Percentiles rank a stretch among this genome's conserved stretches.
Evolutionary conservation across 176 grass and related monocot species (phyloP).

Genomic region (Triticum monococcum): DNA sequence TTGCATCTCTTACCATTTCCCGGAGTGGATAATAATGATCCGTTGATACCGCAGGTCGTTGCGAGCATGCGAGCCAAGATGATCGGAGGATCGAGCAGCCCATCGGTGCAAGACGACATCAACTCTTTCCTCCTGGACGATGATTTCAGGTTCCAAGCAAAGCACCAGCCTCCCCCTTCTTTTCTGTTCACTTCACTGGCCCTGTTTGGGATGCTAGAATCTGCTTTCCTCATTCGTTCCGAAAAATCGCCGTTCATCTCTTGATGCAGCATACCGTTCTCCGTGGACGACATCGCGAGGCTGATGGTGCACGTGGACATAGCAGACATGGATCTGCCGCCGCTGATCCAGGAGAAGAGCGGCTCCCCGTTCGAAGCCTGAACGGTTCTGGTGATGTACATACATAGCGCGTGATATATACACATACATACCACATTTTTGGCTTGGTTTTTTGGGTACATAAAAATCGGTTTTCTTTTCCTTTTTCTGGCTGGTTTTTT

Average conservation of each 20-base stretch:
- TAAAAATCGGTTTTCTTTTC: not conserved
- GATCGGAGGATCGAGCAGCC: constrained; percentile 38
- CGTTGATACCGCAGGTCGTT: constrained; percentile 28
- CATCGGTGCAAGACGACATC: constrained; percentile 50
- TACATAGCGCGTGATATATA: constrained; percentile 32
- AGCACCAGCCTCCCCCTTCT: not conserved
- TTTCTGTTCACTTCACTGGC: not conserved
- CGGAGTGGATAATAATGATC: not conserved
- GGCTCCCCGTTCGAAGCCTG: constrained; percentile 20
- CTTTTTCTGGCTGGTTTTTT: not conserved
- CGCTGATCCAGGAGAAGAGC: constrained; percentile 32
- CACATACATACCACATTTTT: constrained; percentile 34
- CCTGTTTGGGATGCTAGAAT: not conserved
- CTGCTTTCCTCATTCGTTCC: not conserved
- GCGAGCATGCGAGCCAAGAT: constrained; percentile 52
- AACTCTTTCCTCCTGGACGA: constrained; percentile 70
- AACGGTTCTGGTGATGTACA: constrained; percentile 13
- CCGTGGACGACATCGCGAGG: constrained; percentile 40
- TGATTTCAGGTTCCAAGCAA: constrained; percentile 46
- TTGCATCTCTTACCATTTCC: not conserved
- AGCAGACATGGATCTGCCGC: constrained; percentile 42
- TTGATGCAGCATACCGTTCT: constrained; percentile 60
- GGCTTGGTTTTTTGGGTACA: constrained; percentile 5
- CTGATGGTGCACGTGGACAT: constrained; percentile 37
- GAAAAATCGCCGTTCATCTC: not conserved